Conservation (phyloP, 441 rosid genomes). For the Omphalea diandra region DNA sequence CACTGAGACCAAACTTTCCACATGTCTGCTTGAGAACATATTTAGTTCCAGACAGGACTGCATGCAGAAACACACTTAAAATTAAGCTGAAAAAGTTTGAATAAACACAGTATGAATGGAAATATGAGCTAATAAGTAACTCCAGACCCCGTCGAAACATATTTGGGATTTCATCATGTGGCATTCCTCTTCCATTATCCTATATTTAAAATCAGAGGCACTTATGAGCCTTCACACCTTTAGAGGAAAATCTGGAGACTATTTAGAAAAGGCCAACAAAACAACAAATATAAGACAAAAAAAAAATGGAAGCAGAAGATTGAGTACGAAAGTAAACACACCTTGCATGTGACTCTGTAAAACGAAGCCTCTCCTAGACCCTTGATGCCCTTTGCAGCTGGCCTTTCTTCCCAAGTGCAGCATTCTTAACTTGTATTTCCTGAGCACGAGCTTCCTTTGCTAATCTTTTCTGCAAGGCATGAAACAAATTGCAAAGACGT, state of each 20-base stretch:
- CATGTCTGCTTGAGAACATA: constrained; percentile 99
- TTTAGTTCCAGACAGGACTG: constrained; percentile 96
- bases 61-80: constrained; percentile 28
- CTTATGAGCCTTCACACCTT: constrained; percentile 11
- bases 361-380: constrained; percentile 93
- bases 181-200: constrained; percentile 99
- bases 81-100: constrained; percentile 23
- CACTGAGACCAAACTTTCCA: constrained; percentile 99
- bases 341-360: constrained; percentile 97
- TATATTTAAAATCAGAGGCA: constrained; percentile 31
- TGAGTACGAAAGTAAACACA: constrained; percentile 33
- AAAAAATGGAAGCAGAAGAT: constrained; percentile 1
- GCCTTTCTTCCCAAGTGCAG: constrained; percentile 71
- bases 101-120: constrained; percentile 16
- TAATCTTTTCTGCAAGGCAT: constrained; percentile 70
- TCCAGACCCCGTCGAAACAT: constrained; percentile 92
- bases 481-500: not conserved
- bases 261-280: constrained; percentile 1
- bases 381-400: constrained; percentile 61
- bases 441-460: constrained; percentile 86
- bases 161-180: constrained; percentile 99
- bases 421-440: constrained; percentile 84
- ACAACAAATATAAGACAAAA: constrained; percentile 13
- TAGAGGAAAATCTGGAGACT: not conserved
- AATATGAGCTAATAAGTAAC: constrained; percentile 24